phyloP scores from a whole-genome alignment of 768 basidiomycete species.

The Tremella mesenterica region DNA sequence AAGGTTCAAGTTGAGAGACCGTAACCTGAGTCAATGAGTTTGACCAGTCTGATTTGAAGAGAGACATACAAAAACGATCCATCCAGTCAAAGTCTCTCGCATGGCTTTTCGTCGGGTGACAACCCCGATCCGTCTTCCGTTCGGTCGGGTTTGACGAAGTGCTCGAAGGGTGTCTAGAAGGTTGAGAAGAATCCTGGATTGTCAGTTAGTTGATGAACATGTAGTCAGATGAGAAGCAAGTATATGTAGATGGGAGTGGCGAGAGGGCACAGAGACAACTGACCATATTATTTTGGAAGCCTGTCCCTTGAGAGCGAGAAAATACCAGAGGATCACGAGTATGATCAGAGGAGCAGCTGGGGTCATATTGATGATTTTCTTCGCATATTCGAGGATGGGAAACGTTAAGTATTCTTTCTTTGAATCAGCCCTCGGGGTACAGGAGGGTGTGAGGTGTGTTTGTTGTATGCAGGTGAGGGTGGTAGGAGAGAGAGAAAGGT shows the following conservation, averaged over 20 bases:
- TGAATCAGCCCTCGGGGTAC: too few species aligned
- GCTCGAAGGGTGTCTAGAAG: conserved; percentile 29
- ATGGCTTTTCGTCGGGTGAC: conserved; percentile 23
- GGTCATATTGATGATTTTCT: too few species aligned
- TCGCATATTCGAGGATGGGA: too few species aligned
- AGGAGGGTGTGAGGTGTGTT: neutral
- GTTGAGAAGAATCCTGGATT: conserved; percentile 19
- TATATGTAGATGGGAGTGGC: neutral
- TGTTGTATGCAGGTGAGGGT: neutral
- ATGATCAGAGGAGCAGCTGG: conserved; percentile 10
- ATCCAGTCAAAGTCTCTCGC: conserved; percentile 19
- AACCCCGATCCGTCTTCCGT: conserved; percentile 25
- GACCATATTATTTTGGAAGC: conserved; percentile 15
- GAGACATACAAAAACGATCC: conserved; percentile 27
- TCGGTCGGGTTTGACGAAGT: conserved; percentile 14
- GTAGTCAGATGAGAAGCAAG: neutral
- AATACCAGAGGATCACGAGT: conserved; percentile 8
- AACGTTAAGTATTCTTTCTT: too few species aligned
- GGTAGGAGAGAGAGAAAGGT: neutral
- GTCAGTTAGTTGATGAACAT: neutral
- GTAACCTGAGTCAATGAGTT: neutral
- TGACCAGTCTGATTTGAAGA: neutral
- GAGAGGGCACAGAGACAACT: too few species aligned
- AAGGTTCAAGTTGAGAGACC: neutral
- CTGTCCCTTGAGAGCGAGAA: conserved; percentile 5